A percentile compares a stretch with the other conserved stretches of the same genome.
Evolutionary conservation across 2,329 filamentous ascomycete species (phyloP).

Genomic region (Alternaria novae-zelandiae): DNA sequence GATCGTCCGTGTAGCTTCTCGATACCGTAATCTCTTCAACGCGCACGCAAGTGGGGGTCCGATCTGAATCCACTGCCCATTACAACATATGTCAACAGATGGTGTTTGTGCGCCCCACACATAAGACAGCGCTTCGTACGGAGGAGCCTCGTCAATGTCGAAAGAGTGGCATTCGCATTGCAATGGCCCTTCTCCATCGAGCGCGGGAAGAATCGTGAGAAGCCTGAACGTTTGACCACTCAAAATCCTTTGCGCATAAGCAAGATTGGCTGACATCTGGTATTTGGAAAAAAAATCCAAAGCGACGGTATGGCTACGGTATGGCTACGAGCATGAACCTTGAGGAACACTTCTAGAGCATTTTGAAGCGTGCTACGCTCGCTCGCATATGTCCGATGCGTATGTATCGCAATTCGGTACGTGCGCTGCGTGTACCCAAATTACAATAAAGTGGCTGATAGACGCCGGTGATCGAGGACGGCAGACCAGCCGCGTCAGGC

Average conservation of each 20-base stretch:
- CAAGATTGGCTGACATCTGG: neutral
- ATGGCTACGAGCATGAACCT: neutral
- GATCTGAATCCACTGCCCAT: no score
- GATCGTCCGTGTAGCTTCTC: no score
- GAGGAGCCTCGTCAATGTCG: neutral
- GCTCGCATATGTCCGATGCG: neutral
- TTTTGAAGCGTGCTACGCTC: neutral
- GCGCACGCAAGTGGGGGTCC: no score
- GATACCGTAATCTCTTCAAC: no score
- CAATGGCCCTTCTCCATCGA: neutral
- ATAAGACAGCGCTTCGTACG: slow-evolving; percentile 15
- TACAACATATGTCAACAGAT: neutral
- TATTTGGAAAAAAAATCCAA: neutral
- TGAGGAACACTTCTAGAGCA: neutral
- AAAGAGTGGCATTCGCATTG: neutral
- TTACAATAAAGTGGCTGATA: neutral
- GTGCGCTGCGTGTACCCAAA: neutral
- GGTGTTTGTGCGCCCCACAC: slow-evolving; percentile 3
- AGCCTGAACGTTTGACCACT: neutral
- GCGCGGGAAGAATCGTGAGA: neutral
- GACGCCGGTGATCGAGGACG: neutral
- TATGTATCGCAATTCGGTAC: neutral
- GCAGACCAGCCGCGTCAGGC: neutral
- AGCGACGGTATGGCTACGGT: no score
- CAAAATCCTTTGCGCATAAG: rapidly evolving